Base-by-base conservation (phyloP, 371 early-diverging fungal species). In the Mucor ambiguus region DNA sequence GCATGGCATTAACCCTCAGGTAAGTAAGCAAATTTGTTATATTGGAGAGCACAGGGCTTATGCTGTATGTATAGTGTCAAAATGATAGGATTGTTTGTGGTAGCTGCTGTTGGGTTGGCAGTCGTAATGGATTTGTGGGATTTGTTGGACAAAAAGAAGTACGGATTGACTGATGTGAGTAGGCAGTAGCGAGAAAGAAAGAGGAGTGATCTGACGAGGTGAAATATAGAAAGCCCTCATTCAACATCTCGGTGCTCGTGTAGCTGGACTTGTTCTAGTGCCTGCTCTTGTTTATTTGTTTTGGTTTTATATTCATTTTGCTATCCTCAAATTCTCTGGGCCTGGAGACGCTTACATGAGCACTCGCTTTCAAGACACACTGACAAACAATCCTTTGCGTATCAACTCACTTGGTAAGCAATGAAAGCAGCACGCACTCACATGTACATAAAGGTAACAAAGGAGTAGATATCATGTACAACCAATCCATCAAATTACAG, bases 311-410 rank as follows among this genome's bases (percentile, higher is more conserved):
- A 73, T 98, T 16, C 99, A 99, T 73, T 99, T 97, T 70, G 67
- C 70, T 22, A 78, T 94, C 26, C 74, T 93, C 30, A 85, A 74
- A 0, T 77, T 82, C 24, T 85, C 89, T 58, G 98, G 98, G 0
- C 89, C 97, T 18, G 98, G 98, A 14, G 98, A 97, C 73, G 83
- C 80, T 1, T 97, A 94, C 78, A 96, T 96, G 93, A 88, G 89
- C 55, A 81, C 92, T 14, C 78, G 78, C 52, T 97, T 97, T 81
- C 96, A 97, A 76, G 88, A 90, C 48, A 22, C 66, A 48, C 16
- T 56, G 56, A 32, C 35, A 1, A 35, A 58, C 16, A 64, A 28
- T 37, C 65, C 58, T 12, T 26, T 58, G 18, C 24, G 58, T 29
- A 26, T 58, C 10, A 33, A 64, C 7, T 30, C 55, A 24, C 26